Conservation (phyloP, 495 filamentous ascomycete genomes). For the Neurospora sp. region DNA sequence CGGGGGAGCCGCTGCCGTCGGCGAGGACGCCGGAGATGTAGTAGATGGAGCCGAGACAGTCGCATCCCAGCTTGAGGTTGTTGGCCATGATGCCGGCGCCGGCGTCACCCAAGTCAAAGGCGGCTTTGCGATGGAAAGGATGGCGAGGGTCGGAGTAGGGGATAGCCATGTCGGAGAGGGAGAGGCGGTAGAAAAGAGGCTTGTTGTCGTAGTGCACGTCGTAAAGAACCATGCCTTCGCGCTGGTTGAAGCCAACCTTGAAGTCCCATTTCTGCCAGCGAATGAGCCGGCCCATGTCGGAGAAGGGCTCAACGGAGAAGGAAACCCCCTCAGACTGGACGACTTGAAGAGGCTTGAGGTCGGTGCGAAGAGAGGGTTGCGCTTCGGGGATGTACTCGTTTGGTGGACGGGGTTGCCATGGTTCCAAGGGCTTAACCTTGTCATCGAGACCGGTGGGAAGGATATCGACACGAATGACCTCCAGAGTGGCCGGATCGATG, state of each 20-base stretch:
- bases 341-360: slow-evolving; percentile 68
- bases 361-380: slow-evolving; percentile 45
- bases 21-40: slow-evolving; percentile 54
- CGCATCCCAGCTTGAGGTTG: slow-evolving; percentile 59
- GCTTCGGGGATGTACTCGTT: slow-evolving; percentile 70
- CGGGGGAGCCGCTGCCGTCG: slow-evolving; percentile 46
- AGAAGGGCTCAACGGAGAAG: slow-evolving; percentile 45
- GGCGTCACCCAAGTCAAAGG: slow-evolving; percentile 70
- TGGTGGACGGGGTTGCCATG: slow-evolving; percentile 45
- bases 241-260: slow-evolving; percentile 61
- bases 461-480: slow-evolving; percentile 53
- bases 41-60: slow-evolving; percentile 67
- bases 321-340: slow-evolving; percentile 69
- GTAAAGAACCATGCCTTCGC: slow-evolving; percentile 61
- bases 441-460: slow-evolving; percentile 54
- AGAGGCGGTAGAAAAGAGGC: slow-evolving; percentile 57
- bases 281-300: slow-evolving; percentile 30
- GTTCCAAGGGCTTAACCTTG: slow-evolving; percentile 40
- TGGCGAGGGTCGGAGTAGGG: slow-evolving; percentile 65
- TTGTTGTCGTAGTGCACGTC: slow-evolving; percentile 61
- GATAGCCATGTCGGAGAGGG: slow-evolving; percentile 67
- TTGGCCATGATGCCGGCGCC: slow-evolving; percentile 68
- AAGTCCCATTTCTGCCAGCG: slow-evolving; percentile 67
- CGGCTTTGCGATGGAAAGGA: slow-evolving; percentile 68
- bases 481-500: slow-evolving; percentile 51